A percentile compares a stretch with the other conserved stretches of the same genome.
phyloP scores from a whole-genome alignment of 2,329 filamentous ascomycete species.

The Ambrosiella beaveri region DNA sequence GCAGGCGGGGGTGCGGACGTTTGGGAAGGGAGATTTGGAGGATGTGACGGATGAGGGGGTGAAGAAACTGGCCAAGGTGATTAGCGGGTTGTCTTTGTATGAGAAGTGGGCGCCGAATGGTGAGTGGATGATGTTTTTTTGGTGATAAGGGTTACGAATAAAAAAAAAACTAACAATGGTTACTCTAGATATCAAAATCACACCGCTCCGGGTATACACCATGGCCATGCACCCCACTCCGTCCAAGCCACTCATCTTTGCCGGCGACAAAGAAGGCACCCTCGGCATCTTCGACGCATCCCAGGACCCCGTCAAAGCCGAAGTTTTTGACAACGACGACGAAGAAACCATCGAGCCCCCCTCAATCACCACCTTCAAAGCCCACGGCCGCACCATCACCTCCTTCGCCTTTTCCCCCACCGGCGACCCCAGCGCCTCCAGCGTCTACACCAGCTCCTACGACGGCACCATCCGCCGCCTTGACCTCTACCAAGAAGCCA shows the following conservation, averaged over 20 bases:
- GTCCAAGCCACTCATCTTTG: conserved; percentile 77
- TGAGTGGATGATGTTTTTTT: conserved; percentile 22
- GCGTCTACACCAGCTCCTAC: conserved; percentile 74
- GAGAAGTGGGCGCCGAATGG: conserved; percentile 68
- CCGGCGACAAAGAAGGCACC: conserved; percentile 83
- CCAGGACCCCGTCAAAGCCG: conserved; percentile 34
- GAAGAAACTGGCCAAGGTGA: conserved; percentile 53
- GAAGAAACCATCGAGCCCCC: conserved; percentile 52
- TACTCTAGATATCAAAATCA: conserved; percentile 65
- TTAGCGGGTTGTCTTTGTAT: conserved; percentile 64
- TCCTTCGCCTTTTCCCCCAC: conserved; percentile 61
- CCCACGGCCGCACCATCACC: conserved; percentile 75
- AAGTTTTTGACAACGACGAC: conserved; percentile 37
- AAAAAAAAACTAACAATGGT: neutral
- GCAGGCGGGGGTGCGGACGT: conserved; percentile 68
- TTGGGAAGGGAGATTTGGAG: conserved; percentile 66
- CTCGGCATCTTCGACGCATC: conserved; percentile 83
- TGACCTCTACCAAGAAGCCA: conserved; percentile 64
- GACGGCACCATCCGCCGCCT: conserved; percentile 81
- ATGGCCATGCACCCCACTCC: conserved; percentile 76
- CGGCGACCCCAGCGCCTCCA: conserved; percentile 53
- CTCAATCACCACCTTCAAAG: conserved; percentile 75
- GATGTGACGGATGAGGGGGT: conserved; percentile 63
- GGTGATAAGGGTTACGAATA: neutral
- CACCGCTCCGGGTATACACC: conserved; percentile 70